phyloP scores from a whole-genome alignment of 768 basidiomycete species.

The Mycena vulgaris region DNA sequence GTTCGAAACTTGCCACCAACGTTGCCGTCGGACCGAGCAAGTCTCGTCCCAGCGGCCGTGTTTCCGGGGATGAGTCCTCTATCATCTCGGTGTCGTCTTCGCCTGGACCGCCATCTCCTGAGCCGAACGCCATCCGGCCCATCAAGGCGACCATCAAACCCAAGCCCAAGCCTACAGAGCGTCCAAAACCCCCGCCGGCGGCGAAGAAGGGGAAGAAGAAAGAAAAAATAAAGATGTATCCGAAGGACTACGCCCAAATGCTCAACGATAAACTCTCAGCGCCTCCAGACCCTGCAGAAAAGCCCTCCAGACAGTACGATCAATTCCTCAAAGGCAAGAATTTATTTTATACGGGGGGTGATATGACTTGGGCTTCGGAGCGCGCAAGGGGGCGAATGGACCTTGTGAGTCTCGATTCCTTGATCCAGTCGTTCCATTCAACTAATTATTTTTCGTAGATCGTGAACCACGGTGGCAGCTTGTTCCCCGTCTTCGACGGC shows the following conservation, averaged over 20 bases:
- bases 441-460: conserved; percentile 60
- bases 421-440: conserved; percentile 7
- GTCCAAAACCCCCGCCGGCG: conserved; percentile 31
- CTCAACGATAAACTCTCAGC: conserved; percentile 53
- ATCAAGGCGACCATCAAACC: conserved; percentile 38
- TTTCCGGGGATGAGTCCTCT: conserved; percentile 44
- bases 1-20: conserved; percentile 31
- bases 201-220: conserved; percentile 42
- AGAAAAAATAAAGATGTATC: conserved; percentile 64
- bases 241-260: conserved; percentile 68
- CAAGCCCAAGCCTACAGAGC: conserved; percentile 42
- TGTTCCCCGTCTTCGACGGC: conserved; percentile 73
- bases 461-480: conserved; percentile 71
- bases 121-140: conserved; percentile 28
- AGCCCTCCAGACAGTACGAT: not conserved
- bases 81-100: conserved; percentile 43
- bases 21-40: conserved; percentile 17
- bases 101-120: conserved; percentile 44
- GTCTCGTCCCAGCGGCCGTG: conserved; percentile 15
- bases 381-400: conserved; percentile 72
- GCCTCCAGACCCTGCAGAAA: conserved; percentile 37
- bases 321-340: conserved; percentile 66
- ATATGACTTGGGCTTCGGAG: conserved; percentile 66
- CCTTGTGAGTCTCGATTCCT: conserved; percentile 61
- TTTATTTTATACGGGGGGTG: conserved; percentile 74